Conservation (phyloP, 2,329 filamentous ascomycete species). For the Alternaria arbusti region DNA sequence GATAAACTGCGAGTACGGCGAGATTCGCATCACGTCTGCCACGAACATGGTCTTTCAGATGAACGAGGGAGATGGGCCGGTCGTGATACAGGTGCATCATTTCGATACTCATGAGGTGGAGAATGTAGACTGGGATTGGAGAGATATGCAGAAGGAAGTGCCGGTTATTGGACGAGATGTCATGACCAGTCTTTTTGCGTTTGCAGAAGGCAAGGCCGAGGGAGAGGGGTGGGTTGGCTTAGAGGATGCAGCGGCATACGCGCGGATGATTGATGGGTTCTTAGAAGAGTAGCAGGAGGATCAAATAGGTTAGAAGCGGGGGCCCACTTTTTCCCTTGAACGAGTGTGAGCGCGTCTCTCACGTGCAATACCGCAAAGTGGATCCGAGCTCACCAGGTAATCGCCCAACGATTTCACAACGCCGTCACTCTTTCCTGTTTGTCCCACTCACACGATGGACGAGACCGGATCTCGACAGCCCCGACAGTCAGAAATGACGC, state of each 20-base stretch:
- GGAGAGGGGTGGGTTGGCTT: conserved; percentile 36
- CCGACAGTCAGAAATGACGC: no score
- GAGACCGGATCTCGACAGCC: no score
- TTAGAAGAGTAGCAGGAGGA: neutral
- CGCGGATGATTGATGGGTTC: neutral
- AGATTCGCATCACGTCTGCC: conserved; percentile 29
- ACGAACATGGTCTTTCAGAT: conserved; percentile 24
- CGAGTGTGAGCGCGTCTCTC: no score
- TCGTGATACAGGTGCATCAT: conserved; percentile 59
- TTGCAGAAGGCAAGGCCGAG: conserved; percentile 26
- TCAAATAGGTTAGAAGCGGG: no score
- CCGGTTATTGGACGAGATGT: conserved; percentile 27
- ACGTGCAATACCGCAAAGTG: no score
- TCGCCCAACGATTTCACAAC: no score
- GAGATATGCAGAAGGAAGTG: conserved; percentile 42
- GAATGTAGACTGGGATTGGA: conserved; percentile 52
- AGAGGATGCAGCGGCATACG: conserved; percentile 28
- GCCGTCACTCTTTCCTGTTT: no score
- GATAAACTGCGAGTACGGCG: conserved; percentile 27
- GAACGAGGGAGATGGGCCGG: conserved; percentile 40
- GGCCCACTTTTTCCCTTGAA: no score
- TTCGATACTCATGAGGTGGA: conserved; percentile 56
- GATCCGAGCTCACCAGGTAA: no score
- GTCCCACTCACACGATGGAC: no score
- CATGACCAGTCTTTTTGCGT: conserved; percentile 23